Conservation (phyloP, 2,329 filamentous ascomycete genomes). For the Niveomyces coronatus region DNA sequence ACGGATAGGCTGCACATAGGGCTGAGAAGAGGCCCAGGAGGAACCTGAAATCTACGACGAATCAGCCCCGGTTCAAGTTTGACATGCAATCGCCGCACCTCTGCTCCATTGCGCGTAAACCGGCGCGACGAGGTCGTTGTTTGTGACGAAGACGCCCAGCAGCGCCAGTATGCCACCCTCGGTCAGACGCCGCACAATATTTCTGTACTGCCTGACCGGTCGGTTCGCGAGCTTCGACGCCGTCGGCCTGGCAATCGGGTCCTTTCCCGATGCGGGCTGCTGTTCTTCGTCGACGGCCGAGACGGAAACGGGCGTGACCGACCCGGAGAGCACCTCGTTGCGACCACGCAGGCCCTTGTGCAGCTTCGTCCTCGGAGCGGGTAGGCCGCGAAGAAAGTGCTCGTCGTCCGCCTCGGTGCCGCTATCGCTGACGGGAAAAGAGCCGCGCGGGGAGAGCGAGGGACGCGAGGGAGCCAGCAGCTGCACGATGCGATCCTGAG, state of each 20-base stretch:
- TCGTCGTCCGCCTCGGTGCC: constrained; percentile 95
- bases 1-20: constrained; percentile 45
- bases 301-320: constrained; percentile 46
- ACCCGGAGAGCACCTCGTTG: constrained; percentile 43
- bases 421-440: constrained; percentile 66
- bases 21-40: constrained; percentile 25
- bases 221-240: constrained; percentile 16
- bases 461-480: constrained; percentile 16
- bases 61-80: background rate
- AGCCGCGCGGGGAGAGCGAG: constrained; percentile 36
- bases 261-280: constrained; percentile 15
- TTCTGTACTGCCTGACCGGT: constrained; percentile 34
- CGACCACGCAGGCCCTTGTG: constrained; percentile 68
- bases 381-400: constrained; percentile 73
- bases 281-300: constrained; percentile 33
- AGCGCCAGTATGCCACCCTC: constrained; percentile 42
- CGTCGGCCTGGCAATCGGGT: constrained; percentile 10
- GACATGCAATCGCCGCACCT: constrained; percentile 28
- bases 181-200: constrained; percentile 40
- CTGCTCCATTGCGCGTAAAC: constrained; percentile 35
- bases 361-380: constrained; percentile 60
- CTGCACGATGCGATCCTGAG: too few relatives aligned
- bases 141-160: constrained; percentile 37
- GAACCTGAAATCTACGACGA: constrained; percentile 33
- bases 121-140: constrained; percentile 35